These are phyloP conservation scores for Canavalia gladiata DNA, from an alignment of 306 rosid species.

Conservation along the genomic window DNA sequence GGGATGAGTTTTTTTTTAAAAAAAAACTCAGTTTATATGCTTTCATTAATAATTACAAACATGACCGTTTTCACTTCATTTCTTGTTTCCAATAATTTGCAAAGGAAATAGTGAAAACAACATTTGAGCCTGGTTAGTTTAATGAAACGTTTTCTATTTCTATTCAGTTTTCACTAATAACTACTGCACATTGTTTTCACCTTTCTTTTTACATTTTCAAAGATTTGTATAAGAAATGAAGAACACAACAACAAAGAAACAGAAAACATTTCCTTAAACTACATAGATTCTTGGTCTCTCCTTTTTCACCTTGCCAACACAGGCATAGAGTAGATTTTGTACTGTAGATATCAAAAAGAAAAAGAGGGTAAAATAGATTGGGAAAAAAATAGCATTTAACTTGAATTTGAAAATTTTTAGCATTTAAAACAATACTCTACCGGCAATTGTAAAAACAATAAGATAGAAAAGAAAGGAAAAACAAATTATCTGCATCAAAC, in stretches of 20 bases:
- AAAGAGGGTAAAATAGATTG: neutral
- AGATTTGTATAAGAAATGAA: neutral
- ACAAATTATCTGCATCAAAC: conserved; percentile 29
- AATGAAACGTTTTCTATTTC: neutral
- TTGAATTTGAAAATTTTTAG: neutral
- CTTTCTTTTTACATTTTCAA: neutral
- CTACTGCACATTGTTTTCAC: neutral
- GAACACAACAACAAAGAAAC: neutral
- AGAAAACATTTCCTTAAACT: neutral
- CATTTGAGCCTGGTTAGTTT: neutral
- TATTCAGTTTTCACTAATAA: neutral
- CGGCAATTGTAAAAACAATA: conserved; percentile 16
- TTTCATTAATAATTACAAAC: neutral
- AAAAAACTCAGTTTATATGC: neutral
- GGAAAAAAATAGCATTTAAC: neutral
- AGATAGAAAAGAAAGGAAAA: neutral
- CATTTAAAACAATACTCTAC: conserved; percentile 34
- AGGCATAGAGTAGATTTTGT: neutral
- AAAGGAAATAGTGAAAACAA: neutral
- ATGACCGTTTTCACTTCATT: neutral
- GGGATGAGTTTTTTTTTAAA: neutral
- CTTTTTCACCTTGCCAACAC: conserved; percentile 1
- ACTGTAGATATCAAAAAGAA: conserved; percentile 5
- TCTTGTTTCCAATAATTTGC: neutral
- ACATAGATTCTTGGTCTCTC: neutral